Conservation (phyloP, 129 eudicot species). For the Centaurea solstitialis region DNA sequence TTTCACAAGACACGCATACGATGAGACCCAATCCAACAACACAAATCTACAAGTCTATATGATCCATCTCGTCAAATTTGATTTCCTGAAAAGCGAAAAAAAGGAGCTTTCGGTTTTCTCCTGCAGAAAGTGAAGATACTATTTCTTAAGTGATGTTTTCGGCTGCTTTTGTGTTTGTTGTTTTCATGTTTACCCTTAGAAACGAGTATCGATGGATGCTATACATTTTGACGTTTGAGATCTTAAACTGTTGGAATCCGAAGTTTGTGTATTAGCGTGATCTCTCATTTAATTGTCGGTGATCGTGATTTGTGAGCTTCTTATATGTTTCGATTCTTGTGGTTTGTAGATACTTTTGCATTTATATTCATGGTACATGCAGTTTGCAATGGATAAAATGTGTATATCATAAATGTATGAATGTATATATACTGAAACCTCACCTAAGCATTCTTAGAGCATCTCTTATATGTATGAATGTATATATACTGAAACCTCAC, state of each 20-base stretch:
- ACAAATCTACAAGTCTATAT: not conserved
- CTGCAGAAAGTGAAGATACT: not conserved
- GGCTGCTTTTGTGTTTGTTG: not conserved
- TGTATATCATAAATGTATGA: too few relatives aligned
- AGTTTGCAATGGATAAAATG: not conserved
- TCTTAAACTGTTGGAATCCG: not conserved
- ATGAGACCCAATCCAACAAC: not conserved
- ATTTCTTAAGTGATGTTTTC: not conserved
- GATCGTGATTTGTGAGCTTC: not conserved
- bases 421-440: too few relatives aligned
- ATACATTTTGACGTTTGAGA: not conserved
- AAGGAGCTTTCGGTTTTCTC: slow-evolving; percentile 16
- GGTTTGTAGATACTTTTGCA: not conserved
- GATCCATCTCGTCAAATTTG: not conserved
- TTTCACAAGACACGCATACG: slow-evolving; percentile 5
- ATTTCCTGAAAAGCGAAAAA: not conserved
- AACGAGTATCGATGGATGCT: not conserved
- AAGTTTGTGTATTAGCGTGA: not conserved
- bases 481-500: too few relatives aligned
- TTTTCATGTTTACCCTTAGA: slow-evolving; percentile 1
- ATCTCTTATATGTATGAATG: too few relatives aligned
- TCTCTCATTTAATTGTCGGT: not conserved
- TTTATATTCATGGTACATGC: not conserved
- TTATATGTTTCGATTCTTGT: not conserved
- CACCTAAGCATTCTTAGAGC: too few relatives aligned